These are phyloP conservation scores for Phialocephala subalpina DNA, from an alignment of 2,329 filamentous ascomycete genomes.

Conservation along the genomic window DNA sequence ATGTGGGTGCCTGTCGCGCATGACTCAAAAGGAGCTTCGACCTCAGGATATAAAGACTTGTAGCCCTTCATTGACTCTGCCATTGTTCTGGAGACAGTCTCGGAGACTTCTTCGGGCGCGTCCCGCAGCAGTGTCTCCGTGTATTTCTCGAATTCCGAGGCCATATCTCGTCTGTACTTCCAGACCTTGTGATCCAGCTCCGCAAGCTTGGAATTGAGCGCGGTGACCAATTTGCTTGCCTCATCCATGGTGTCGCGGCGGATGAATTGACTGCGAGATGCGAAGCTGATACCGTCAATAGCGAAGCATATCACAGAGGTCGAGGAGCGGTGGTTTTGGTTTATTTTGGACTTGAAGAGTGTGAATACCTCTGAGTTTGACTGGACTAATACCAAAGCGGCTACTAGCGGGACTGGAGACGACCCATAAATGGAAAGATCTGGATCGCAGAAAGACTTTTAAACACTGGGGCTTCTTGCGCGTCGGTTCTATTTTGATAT, in stretches of 20 bases:
- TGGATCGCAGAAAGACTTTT: not conserved
- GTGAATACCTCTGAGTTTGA: not conserved
- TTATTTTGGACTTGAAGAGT: not conserved
- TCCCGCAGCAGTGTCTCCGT: conserved; percentile 58
- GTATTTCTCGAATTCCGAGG: conserved; percentile 63
- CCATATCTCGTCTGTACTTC: conserved; percentile 64
- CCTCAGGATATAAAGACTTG: conserved; percentile 37
- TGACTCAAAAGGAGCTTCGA: conserved; percentile 35
- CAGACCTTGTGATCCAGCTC: conserved; percentile 65
- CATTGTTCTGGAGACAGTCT: conserved; percentile 54
- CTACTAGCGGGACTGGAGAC: conserved; percentile 10
- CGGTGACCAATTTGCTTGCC: conserved; percentile 52
- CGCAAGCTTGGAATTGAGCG: conserved; percentile 47
- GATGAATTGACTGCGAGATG: conserved; percentile 17
- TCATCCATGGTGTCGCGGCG: conserved; percentile 51
- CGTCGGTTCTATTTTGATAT: conserved; percentile 8
- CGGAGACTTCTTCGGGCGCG: conserved; percentile 55
- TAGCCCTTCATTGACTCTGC: conserved; percentile 38
- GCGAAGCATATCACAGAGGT: conserved; percentile 19
- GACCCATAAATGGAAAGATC: conserved; percentile 3
- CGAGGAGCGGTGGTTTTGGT: not conserved
- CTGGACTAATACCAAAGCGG: not conserved
- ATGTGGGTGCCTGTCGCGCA: conserved; percentile 33
- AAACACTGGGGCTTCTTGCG: conserved; percentile 8
- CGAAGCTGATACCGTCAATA: conserved; percentile 4